Conservation (phyloP, 2,329 filamentous ascomycete species). For the Pseudogymnoascus sp. region DNA sequence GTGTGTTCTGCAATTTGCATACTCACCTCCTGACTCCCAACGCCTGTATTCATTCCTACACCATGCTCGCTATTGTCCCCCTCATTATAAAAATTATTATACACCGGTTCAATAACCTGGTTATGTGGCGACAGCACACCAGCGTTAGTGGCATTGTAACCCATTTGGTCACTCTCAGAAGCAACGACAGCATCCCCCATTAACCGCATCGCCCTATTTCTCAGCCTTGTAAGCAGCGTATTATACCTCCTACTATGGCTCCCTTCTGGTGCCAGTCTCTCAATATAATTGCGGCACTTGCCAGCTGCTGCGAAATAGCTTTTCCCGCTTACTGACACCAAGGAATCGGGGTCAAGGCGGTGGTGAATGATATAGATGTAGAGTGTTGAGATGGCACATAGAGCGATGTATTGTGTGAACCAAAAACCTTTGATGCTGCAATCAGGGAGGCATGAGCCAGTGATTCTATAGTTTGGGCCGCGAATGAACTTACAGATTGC, state of each 20-base stretch:
- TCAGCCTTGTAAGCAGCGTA: not conserved
- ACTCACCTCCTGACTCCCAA: not conserved
- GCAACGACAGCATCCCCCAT: not conserved
- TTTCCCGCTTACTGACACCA: not conserved
- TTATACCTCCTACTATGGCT: not conserved
- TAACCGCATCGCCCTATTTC: not conserved
- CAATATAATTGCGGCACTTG: constrained; percentile 11
- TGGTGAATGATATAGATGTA: constrained; percentile 48
- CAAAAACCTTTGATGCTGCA: constrained; percentile 38
- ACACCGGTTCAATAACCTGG: not conserved
- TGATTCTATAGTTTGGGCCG: constrained; percentile 29
- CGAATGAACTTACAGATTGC: constrained; percentile 31
- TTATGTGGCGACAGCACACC: not conserved
- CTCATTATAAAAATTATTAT: not conserved
- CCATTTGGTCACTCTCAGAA: not conserved
- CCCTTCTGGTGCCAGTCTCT: not conserved
- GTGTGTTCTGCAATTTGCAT: not conserved
- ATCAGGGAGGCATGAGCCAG: not conserved
- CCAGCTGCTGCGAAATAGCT: constrained; percentile 13
- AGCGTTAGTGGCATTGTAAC: not conserved
- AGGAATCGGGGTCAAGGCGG: not conserved
- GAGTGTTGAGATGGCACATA: constrained; percentile 46
- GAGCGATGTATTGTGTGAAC: constrained; percentile 48
- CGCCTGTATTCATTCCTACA: not conserved
- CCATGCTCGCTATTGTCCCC: not conserved